These are phyloP conservation scores for Boletellus sp. DNA, from an alignment of 1,284 basidiomycete genomes.

Conservation along the genomic window DNA sequence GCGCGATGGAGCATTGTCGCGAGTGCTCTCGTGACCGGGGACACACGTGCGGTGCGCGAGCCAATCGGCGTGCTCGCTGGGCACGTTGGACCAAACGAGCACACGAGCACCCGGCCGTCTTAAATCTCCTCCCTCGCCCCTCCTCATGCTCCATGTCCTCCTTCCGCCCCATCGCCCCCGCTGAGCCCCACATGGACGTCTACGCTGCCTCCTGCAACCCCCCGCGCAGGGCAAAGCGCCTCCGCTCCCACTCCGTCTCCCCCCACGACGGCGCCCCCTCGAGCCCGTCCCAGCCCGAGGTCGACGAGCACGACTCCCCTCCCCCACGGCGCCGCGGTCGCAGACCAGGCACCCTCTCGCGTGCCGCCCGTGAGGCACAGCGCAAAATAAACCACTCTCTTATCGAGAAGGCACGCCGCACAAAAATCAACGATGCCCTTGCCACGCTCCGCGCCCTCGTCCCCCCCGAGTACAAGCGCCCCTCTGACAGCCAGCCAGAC, in stretches of 20 bases:
- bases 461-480: conserved; percentile 46
- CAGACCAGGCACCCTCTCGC: conserved; percentile 65
- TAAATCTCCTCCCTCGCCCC: not conserved
- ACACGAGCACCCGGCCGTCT: not conserved
- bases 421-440: conserved; percentile 81
- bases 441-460: conserved; percentile 64
- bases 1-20: too few species aligned
- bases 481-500: conserved; percentile 13
- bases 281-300: conserved; percentile 19
- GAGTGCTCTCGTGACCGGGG: conserved; percentile 9
- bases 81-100: not conserved
- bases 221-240: conserved; percentile 53
- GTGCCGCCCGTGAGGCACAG: conserved; percentile 69
- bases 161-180: conserved; percentile 29
- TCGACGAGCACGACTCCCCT: conserved; percentile 17
- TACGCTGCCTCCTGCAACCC: conserved; percentile 58
- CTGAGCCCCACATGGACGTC: conserved; percentile 19
- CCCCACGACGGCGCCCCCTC: not conserved
- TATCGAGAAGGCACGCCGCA: conserved; percentile 78
- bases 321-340: conserved; percentile 55
- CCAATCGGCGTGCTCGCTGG: conserved; percentile 3
- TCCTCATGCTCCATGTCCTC: conserved; percentile 4
- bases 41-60: conserved; percentile 19
- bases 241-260: conserved; percentile 16
- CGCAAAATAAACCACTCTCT: conserved; percentile 80